Evolutionary conservation across 1,284 basidiomycete genomes (phyloP).

Genomic region (Golubevia pallescens): DNA sequence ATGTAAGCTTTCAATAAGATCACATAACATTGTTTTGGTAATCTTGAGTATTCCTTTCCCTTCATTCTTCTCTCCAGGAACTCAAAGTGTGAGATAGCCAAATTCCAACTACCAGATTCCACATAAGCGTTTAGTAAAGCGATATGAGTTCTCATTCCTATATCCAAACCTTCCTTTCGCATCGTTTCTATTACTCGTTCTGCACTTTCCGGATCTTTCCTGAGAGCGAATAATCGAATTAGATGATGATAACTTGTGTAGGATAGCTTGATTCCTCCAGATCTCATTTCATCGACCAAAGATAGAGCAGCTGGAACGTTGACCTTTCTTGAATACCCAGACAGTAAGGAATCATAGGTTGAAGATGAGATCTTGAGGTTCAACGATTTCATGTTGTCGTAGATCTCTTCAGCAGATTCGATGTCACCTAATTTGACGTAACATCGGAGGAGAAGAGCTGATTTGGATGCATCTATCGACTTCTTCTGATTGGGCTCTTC

Average conservation of each 20-base stretch:
- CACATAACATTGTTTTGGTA: slow-evolving; percentile 34
- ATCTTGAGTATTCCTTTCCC: slow-evolving; percentile 12
- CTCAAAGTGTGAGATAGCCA: slow-evolving; percentile 76
- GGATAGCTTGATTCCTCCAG: slow-evolving; percentile 68
- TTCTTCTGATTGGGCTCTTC: too few species aligned
- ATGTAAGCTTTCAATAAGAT: slow-evolving; percentile 85
- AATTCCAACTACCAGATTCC: slow-evolving; percentile 79
- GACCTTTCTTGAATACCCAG: slow-evolving; percentile 19
- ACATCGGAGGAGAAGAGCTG: too few species aligned
- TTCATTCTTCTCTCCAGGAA: slow-evolving; percentile 69
- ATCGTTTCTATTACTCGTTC: slow-evolving; percentile 75
- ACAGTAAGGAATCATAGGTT: slow-evolving; percentile 26
- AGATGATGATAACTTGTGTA: slow-evolving; percentile 74
- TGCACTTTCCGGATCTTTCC: slow-evolving; percentile 74
- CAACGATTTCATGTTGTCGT: slow-evolving; percentile 16
- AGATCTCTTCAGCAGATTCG: slow-evolving; percentile 18
- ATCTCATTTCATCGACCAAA: slow-evolving; percentile 74
- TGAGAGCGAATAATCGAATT: slow-evolving; percentile 74
- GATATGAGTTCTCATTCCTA: slow-evolving; percentile 65
- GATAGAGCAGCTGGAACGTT: slow-evolving; percentile 67
- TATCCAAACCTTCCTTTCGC: slow-evolving; percentile 14
- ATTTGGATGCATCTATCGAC: too few species aligned
- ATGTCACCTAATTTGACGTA: slow-evolving; percentile 9
- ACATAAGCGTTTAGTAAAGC: slow-evolving; percentile 84
- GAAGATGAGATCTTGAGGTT: slow-evolving; percentile 10